Conservation (phyloP, 78 protist genomes). For the Pigoraptor vietnamica region DNA sequence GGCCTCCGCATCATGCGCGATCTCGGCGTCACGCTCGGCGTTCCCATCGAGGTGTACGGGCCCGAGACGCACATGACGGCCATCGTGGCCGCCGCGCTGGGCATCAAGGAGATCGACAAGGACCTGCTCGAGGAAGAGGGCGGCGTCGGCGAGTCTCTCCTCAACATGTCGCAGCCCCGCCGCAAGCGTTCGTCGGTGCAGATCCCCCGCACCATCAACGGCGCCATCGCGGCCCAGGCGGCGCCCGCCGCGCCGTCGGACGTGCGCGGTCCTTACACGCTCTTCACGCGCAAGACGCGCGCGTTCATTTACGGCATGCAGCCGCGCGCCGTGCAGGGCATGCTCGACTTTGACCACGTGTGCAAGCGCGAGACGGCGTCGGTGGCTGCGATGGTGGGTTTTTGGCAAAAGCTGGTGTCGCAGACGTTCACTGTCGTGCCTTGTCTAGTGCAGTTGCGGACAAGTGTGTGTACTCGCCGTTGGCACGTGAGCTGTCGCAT, state of each 20-base stretch:
- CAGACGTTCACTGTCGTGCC: too few relatives aligned
- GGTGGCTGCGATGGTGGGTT: conserved; percentile 84
- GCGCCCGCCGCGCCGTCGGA: background rate
- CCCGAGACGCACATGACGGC: conserved; percentile 78
- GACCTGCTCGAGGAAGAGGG: background rate
- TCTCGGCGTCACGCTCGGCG: conserved; percentile 10
- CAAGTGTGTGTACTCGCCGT: too few relatives aligned
- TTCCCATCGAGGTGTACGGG: conserved; percentile 67
- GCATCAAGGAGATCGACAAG: background rate
- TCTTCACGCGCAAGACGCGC: conserved; percentile 34
- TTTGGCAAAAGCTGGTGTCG: too few relatives aligned
- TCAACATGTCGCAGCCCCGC: background rate
- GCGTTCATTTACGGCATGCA: conserved; percentile 42
- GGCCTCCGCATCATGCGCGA: conserved; percentile 81
- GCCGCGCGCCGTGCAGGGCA: conserved; percentile 47
- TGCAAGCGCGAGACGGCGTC: conserved; percentile 74
- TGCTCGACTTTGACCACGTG: conserved; percentile 90
- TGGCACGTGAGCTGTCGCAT: too few relatives aligned
- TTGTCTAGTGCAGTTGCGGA: too few relatives aligned
- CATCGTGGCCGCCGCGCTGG: conserved; percentile 62
- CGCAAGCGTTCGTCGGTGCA: background rate
- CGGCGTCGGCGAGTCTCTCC: background rate
- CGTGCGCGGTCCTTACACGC: background rate
- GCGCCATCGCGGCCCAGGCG: background rate
- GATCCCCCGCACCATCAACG: background rate